These are phyloP conservation scores for Citrus reticulata DNA, from an alignment of 345 rosid genomes.

Conservation along the genomic window DNA sequence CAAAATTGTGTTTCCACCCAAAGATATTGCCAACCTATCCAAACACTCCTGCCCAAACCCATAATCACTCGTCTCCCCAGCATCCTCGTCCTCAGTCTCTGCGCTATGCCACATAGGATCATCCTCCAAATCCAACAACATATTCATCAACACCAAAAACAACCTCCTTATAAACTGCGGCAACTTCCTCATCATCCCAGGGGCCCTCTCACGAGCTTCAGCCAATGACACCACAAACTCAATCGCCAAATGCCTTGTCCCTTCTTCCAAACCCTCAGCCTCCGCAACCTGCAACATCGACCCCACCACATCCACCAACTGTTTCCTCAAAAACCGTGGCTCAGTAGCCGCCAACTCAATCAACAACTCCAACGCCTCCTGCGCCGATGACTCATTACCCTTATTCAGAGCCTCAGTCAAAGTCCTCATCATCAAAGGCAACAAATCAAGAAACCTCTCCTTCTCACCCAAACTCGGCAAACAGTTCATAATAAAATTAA, in stretches of 20 bases:
- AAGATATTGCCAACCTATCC: slow-evolving; percentile 55
- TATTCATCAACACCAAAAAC: slow-evolving; percentile 52
- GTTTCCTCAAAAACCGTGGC: slow-evolving; percentile 57
- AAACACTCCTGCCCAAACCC: slow-evolving; percentile 70
- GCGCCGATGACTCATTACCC: slow-evolving; percentile 55
- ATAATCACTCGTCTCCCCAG: slow-evolving; percentile 61
- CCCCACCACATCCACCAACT: slow-evolving; percentile 57
- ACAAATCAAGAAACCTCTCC: slow-evolving; percentile 59
- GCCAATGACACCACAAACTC: slow-evolving; percentile 65
- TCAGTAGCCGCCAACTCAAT: slow-evolving; percentile 68
- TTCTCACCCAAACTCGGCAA: slow-evolving; percentile 37
- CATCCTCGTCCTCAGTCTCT: slow-evolving; percentile 59
- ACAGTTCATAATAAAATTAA: slow-evolving; percentile 54
- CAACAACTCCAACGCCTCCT: slow-evolving; percentile 64
- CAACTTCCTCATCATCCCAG: slow-evolving; percentile 74
- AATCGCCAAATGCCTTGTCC: slow-evolving; percentile 56
- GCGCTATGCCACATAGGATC: slow-evolving; percentile 65
- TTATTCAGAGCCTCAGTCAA: slow-evolving; percentile 61
- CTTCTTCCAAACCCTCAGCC: slow-evolving; percentile 65
- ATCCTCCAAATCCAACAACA: slow-evolving; percentile 63
- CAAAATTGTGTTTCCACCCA: slow-evolving; percentile 66
- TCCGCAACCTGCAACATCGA: slow-evolving; percentile 72
- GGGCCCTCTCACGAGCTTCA: slow-evolving; percentile 72
- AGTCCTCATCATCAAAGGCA: slow-evolving; percentile 61
- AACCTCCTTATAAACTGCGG: slow-evolving; percentile 63